Conservation (phyloP, 306 rosid genomes). For the Vachellia pachyceras region DNA sequence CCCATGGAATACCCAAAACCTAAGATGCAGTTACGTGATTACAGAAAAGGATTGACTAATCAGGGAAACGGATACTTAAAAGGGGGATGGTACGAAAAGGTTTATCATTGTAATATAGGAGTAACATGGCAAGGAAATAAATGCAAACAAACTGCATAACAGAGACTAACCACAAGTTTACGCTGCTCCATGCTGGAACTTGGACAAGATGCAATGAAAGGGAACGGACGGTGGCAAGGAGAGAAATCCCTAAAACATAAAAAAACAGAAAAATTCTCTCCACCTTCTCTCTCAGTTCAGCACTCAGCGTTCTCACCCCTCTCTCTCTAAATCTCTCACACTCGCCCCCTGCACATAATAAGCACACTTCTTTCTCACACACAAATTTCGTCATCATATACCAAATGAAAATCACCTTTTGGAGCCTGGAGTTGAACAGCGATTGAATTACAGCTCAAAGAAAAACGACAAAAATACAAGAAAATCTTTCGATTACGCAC, state of each 20-base stretch:
- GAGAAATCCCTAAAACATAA: constrained; percentile 49
- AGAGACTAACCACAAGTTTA: constrained; percentile 82
- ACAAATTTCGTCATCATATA: constrained; percentile 50
- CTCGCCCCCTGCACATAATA: constrained; percentile 93
- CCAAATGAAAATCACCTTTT: constrained; percentile 66
- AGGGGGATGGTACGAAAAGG: neutral
- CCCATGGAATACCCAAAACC: constrained; percentile 82
- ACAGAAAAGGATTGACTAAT: neutral
- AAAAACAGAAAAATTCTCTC: constrained; percentile 47
- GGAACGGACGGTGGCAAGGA: constrained; percentile 34
- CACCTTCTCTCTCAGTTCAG: constrained; percentile 55
- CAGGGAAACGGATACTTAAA: neutral
- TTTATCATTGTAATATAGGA: neutral
- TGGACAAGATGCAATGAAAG: constrained; percentile 27
- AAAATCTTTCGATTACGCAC: constrained; percentile 48
- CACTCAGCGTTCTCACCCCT: constrained; percentile 64
- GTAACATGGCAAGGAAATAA: neutral
- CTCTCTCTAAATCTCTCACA: constrained; percentile 87
- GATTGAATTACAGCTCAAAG: constrained; percentile 46
- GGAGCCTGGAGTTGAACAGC: constrained; percentile 32
- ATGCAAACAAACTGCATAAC: neutral
- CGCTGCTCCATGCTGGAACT: constrained; percentile 78
- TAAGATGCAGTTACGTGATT: constrained; percentile 9
- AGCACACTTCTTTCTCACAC: constrained; percentile 83
- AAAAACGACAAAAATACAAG: constrained; percentile 36